phyloP scores from a whole-genome alignment of 345 rosid genomes.

The Gossypium longicalyx region DNA sequence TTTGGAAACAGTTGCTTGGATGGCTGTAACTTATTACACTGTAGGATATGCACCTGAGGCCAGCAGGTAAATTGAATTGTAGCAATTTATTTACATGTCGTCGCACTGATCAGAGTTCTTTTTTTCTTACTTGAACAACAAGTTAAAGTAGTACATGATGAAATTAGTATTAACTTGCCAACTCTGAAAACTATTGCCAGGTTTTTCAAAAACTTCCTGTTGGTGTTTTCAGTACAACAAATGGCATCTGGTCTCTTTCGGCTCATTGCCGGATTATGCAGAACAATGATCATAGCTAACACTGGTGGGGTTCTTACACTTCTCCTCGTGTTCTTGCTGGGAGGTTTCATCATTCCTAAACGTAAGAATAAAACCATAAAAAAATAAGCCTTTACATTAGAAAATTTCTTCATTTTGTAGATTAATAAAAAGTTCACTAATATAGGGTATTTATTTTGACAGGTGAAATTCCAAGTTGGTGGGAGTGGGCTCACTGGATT shows the following conservation, averaged over 20 bases:
- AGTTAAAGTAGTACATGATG: neutral
- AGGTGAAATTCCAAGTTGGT: constrained; percentile 77
- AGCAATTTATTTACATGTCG: neutral
- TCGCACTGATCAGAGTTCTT: neutral
- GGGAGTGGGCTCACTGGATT: constrained; percentile 90
- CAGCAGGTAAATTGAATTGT: constrained; percentile 41
- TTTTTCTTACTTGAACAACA: neutral
- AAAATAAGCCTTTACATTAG: neutral
- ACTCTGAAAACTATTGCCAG: constrained; percentile 27
- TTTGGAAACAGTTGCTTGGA: constrained; percentile 71
- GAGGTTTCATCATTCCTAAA: constrained; percentile 78
- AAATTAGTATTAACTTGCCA: neutral
- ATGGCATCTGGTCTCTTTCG: constrained; percentile 76
- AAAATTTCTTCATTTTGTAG: neutral
- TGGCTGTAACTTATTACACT: constrained; percentile 50
- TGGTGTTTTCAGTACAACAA: constrained; percentile 70
- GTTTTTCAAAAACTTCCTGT: constrained; percentile 72
- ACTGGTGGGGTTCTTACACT: constrained; percentile 73
- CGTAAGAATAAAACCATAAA: constrained; percentile 27
- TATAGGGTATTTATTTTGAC: constrained; percentile 15
- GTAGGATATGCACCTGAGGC: constrained; percentile 78
- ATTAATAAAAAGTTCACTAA: neutral
- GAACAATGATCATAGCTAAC: constrained; percentile 75
- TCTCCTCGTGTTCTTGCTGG: constrained; percentile 70
- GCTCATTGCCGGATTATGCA: constrained; percentile 62